Evolutionary conservation across 768 basidiomycete genomes (phyloP).

Genomic region (Paxillus involutus): DNA sequence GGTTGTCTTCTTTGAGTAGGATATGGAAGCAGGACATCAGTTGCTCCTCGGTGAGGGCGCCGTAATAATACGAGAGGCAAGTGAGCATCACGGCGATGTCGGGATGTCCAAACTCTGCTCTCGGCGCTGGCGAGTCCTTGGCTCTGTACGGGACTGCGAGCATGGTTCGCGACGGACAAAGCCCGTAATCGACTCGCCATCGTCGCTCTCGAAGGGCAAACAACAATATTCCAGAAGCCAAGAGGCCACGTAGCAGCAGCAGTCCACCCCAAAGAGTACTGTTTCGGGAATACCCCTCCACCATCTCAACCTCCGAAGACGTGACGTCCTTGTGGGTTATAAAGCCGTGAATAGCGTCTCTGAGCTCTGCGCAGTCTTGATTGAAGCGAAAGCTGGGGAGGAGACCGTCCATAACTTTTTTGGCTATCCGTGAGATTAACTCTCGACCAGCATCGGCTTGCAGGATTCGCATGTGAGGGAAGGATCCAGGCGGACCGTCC

Average conservation of each 20-base stretch:
- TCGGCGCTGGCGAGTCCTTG: conserved; percentile 46
- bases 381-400: conserved; percentile 19
- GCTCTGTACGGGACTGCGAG: conserved; percentile 55
- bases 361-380: conserved; percentile 14
- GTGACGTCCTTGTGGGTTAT: conserved; percentile 16
- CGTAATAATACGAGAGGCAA: conserved; percentile 49
- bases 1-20: conserved; percentile 42
- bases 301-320: conserved; percentile 1
- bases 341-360: conserved; percentile 19
- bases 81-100: conserved; percentile 47
- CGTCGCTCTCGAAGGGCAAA: conserved; percentile 38
- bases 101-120: conserved; percentile 54
- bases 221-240: conserved; percentile 40
- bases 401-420: conserved; percentile 18
- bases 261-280: conserved; percentile 33
- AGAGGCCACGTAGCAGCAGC: conserved; percentile 45
- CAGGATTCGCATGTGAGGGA: conserved; percentile 6
- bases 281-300: conserved; percentile 13
- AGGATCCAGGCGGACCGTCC: neutral
- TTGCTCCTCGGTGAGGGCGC: conserved; percentile 41
- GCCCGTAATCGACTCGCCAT: conserved; percentile 55
- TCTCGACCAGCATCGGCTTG: neutral
- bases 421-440: neutral
- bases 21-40: conserved; percentile 36
- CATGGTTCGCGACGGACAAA: conserved; percentile 40